Evolutionary conservation across 2,329 filamentous ascomycete species (phyloP).

Genomic region (Cladophialophora carrionii): DNA sequence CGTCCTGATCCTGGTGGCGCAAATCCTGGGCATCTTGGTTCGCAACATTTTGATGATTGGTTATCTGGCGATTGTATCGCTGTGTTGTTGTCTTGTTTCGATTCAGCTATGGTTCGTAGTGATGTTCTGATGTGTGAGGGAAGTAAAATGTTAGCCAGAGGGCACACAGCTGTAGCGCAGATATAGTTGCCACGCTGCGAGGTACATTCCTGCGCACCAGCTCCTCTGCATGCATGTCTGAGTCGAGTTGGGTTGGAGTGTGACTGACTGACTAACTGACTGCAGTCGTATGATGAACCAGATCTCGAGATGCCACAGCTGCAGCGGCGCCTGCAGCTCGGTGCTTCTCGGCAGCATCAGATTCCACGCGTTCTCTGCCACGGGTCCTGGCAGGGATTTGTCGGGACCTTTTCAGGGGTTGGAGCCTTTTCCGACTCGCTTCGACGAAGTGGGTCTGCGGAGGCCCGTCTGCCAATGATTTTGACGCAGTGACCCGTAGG

Average conservation of each 20-base stretch:
- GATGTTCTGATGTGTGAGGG: background rate
- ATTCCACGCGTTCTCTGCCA: too few species aligned
- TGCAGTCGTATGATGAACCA: conserved; percentile 12
- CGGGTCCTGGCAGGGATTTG: background rate
- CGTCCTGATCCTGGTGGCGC: conserved; percentile 31
- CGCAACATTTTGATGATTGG: conserved; percentile 28
- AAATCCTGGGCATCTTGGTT: conserved; percentile 31
- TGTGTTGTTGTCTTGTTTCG: background rate
- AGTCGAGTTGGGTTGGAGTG: background rate
- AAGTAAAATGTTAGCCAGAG: background rate
- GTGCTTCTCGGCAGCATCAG: background rate
- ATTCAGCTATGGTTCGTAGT: background rate
- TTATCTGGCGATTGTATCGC: background rate
- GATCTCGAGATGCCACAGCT: conserved; percentile 12
- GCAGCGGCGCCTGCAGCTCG: background rate
- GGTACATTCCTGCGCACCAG: background rate
- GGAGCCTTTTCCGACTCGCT: background rate
- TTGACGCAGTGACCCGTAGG: background rate
- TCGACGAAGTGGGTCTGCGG: background rate
- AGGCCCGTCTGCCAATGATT: too few species aligned
- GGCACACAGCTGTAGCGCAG: background rate
- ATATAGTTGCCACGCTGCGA: conserved; percentile 9
- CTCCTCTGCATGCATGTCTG: conserved; percentile 6
- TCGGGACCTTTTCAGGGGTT: background rate
- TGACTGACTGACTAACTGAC: background rate